Evolutionary conservation across 495 filamentous ascomycete genomes (phyloP).

Genomic region (Diplogelasinospora grovesii): DNA sequence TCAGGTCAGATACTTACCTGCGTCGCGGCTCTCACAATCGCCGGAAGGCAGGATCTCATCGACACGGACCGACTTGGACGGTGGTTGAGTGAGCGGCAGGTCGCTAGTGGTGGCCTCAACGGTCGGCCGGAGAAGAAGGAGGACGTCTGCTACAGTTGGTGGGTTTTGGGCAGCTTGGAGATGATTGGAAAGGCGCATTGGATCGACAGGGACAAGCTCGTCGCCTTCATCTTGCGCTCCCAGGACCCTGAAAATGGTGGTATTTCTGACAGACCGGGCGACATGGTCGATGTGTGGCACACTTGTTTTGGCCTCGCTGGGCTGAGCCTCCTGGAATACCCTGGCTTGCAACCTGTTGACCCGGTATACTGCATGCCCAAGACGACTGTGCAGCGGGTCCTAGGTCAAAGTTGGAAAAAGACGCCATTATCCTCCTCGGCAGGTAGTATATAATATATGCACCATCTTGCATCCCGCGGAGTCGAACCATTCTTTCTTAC

Average conservation of each 20-base stretch:
- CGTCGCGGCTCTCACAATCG: conserved; percentile 80
- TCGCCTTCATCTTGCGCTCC: conserved; percentile 73
- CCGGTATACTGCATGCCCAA: conserved; percentile 84
- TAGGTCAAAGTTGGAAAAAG: conserved; percentile 29
- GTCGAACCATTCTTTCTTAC: not conserved
- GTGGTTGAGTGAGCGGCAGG: conserved; percentile 91
- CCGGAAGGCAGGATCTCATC: conserved; percentile 72
- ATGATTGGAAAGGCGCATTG: conserved; percentile 87
- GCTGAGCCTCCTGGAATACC: conserved; percentile 70
- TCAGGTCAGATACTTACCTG: conserved; percentile 93
- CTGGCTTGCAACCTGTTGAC: conserved; percentile 74
- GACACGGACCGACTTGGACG: conserved; percentile 72
- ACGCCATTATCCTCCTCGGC: conserved; percentile 5
- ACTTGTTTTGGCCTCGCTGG: conserved; percentile 86
- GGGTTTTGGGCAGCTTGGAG: conserved; percentile 81
- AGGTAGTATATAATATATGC: not conserved
- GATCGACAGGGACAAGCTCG: conserved; percentile 77
- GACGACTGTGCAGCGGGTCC: conserved; percentile 49
- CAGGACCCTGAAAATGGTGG: conserved; percentile 84
- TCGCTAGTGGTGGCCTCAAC: conserved; percentile 82
- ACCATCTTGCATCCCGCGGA: not conserved
- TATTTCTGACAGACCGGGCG: conserved; percentile 80
- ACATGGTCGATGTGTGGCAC: conserved; percentile 97
- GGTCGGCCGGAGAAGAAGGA: conserved; percentile 92
- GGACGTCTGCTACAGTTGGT: conserved; percentile 99